These are phyloP conservation scores for Pontederia paniculata DNA, from an alignment of 176 grass and related monocot species.

Conservation along the genomic window DNA sequence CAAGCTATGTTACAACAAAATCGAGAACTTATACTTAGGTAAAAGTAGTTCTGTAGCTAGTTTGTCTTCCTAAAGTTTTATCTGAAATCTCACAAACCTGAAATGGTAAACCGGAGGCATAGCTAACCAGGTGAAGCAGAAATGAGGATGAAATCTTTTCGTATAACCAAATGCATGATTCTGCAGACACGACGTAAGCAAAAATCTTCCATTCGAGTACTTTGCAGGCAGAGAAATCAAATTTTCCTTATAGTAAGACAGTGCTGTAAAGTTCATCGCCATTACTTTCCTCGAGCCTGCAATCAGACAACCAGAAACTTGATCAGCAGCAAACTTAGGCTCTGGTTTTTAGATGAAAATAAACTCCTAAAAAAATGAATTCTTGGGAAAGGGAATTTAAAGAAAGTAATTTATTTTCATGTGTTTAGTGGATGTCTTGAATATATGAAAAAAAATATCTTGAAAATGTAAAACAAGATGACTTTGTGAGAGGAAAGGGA, in stretches of 20 bases:
- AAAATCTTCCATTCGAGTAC: slow-evolving; percentile 1
- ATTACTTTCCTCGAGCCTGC: slow-evolving; percentile 1
- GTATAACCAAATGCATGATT: neutral
- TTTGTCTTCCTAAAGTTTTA: neutral
- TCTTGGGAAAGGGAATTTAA: too few species aligned
- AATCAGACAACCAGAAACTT: neutral
- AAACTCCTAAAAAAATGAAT: too few species aligned
- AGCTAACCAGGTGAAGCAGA: neutral
- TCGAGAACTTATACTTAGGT: neutral
- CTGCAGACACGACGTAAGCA: neutral
- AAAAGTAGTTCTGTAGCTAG: neutral
- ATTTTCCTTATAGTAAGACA: slow-evolving; percentile 7
- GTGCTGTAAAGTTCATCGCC: neutral
- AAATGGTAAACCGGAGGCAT: neutral
- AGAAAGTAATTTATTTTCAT: too few species aligned
- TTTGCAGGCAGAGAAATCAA: neutral
- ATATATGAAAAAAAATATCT: too few species aligned
- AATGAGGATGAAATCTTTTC: neutral
- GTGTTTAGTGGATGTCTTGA: too few species aligned
- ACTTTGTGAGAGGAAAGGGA: too few species aligned
- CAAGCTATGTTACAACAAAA: neutral
- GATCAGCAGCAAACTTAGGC: too few species aligned
- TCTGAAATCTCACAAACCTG: slow-evolving; percentile 8
- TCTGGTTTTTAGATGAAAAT: too few species aligned
- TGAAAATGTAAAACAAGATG: too few species aligned